Evolutionary conservation across 1,139 yeast species (phyloP).

Genomic region (Nadsonia commutata): DNA sequence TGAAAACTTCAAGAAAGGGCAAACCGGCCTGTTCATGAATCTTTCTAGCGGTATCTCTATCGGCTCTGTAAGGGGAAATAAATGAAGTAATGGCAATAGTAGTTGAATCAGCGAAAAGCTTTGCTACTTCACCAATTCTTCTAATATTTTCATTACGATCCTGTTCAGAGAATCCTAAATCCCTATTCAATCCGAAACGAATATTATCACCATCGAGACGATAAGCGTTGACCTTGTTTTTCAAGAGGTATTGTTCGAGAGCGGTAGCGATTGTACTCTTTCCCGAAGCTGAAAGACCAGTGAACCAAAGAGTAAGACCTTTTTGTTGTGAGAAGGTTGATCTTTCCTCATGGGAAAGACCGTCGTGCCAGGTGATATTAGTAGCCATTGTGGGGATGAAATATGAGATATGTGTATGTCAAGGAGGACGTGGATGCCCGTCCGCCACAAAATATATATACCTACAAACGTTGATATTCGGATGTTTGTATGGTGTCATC

Average conservation of each 20-base stretch:
- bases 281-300: conserved; percentile 91
- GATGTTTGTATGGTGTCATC: too few relatives aligned
- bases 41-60: conserved; percentile 73
- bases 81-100: conserved; percentile 76
- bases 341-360: conserved; percentile 75
- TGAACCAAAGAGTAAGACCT: conserved; percentile 88
- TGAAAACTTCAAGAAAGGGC: conserved; percentile 79
- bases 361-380: conserved; percentile 91
- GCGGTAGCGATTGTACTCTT: conserved; percentile 91
- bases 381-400: conserved; percentile 51
- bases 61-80: conserved; percentile 78
- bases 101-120: conserved; percentile 82
- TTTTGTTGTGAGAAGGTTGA: conserved; percentile 54
- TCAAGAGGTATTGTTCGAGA: conserved; percentile 64
- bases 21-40: conserved; percentile 61
- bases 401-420: not conserved
- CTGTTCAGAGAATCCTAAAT: conserved; percentile 78
- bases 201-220: conserved; percentile 92
- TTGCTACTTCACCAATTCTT: conserved; percentile 87
- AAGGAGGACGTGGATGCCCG: not conserved
- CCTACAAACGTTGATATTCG: too few relatives aligned
- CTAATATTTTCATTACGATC: conserved; percentile 92
- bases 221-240: conserved; percentile 50
- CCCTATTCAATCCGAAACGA: conserved; percentile 88
- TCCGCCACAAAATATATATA: too few relatives aligned